A percentile compares a stretch with the other conserved stretches of the same genome.
These are phyloP conservation scores for Tuber umbilicatum DNA, from an alignment of 495 filamentous ascomycete species.

Conservation along the genomic window DNA sequence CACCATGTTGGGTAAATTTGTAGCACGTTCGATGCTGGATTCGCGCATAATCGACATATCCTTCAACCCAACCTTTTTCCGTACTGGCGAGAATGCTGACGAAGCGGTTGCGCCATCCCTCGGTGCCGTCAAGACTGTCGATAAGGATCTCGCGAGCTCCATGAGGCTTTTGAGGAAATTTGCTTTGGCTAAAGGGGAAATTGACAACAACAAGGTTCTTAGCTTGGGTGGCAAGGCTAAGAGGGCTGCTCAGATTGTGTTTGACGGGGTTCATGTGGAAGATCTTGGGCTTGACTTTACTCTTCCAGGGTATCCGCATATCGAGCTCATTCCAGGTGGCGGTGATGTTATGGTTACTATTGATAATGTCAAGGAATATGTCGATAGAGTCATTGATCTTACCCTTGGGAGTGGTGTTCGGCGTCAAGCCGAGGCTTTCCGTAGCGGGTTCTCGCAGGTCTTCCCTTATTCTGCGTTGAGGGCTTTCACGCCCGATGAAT, in stretches of 20 bases:
- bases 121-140: conserved; percentile 86
- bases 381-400: conserved; percentile 85
- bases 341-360: conserved; percentile 70
- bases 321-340: conserved; percentile 74
- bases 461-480: conserved; percentile 90
- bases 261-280: conserved; percentile 71
- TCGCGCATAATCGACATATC: conserved; percentile 96
- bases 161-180: conserved; percentile 85
- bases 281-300: conserved; percentile 91
- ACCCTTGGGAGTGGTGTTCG: conserved; percentile 82
- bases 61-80: conserved; percentile 97
- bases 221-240: conserved; percentile 61
- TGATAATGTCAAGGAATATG: conserved; percentile 78
- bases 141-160: conserved; percentile 75
- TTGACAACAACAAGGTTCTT: conserved; percentile 62
- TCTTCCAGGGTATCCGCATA: conserved; percentile 80
- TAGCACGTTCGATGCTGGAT: conserved; percentile 96
- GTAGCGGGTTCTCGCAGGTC: conserved; percentile 84
- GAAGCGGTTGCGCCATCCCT: conserved; percentile 73
- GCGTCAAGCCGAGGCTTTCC: conserved; percentile 85
- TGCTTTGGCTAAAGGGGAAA: conserved; percentile 67
- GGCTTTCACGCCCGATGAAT: conserved; percentile 91
- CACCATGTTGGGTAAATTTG: conserved; percentile 93
- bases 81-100: conserved; percentile 65
- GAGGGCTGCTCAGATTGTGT: conserved; percentile 58